Evolutionary conservation across 192 early-diverging fungal species (phyloP).

Genomic region (Coemansia sp.): DNA sequence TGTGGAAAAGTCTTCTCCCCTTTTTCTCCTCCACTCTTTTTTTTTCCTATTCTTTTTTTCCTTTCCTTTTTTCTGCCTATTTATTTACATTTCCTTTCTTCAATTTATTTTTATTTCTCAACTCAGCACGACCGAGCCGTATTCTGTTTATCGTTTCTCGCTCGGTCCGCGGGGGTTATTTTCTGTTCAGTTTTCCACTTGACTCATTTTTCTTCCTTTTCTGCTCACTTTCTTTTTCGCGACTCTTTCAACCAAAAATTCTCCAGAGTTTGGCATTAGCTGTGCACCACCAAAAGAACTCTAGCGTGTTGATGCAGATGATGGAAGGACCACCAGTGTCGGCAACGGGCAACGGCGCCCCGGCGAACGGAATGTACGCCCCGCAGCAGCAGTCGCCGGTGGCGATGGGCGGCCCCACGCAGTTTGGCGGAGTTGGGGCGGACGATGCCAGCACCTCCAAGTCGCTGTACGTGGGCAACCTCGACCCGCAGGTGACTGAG

Average conservation of each 20-base stretch:
- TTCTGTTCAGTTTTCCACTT: constrained; percentile 10
- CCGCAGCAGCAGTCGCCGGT: constrained; percentile 14
- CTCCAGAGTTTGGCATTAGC: background rate
- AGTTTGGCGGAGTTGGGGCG: constrained; percentile 29
- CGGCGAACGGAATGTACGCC: constrained; percentile 29
- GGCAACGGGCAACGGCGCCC: constrained; percentile 14
- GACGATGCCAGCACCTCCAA: constrained; percentile 38
- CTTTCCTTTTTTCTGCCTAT: background rate
- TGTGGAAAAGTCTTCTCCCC: too few species aligned
- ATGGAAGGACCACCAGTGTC: constrained; percentile 35
- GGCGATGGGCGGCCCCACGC: constrained; percentile 23
- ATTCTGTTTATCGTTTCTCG: constrained; percentile 6
- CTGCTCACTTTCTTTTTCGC: constrained; percentile 14
- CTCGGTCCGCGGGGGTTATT: too few species aligned
- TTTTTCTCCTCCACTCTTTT: background rate
- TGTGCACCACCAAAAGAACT: constrained; percentile 9
- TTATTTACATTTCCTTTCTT: constrained; percentile 17
- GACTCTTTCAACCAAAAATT: background rate
- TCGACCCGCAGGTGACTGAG: constrained; percentile 79
- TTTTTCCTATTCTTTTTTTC: constrained; percentile 3
- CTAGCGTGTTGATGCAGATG: constrained; percentile 19
- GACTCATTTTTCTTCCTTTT: constrained; percentile 19
- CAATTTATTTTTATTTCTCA: constrained; percentile 11
- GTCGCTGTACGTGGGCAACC: constrained; percentile 81
- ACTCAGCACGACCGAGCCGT: constrained; percentile 13